Evolutionary conservation across 2,329 filamentous ascomycete species (phyloP).

Genomic region (Chaetomiaceae sp.): DNA sequence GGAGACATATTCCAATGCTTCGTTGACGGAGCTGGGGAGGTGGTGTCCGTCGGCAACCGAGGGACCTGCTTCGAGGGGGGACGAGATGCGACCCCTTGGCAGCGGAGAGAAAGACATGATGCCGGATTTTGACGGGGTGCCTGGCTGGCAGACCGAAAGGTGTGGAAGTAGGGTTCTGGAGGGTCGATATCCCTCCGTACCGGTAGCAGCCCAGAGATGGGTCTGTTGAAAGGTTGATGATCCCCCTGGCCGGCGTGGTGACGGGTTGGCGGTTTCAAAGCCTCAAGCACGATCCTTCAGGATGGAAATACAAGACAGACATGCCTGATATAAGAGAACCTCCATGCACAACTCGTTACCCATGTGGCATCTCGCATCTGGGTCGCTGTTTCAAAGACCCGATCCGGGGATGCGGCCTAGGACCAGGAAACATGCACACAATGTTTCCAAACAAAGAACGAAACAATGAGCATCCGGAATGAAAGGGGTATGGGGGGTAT

Average conservation of each 20-base stretch:
- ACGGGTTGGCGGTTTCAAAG: neutral
- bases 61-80: constrained; percentile 58
- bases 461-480: constrained; percentile 7
- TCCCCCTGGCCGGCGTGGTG: neutral
- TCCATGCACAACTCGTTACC: constrained; percentile 4
- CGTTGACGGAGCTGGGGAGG: constrained; percentile 51
- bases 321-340: constrained; percentile 6
- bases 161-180: neutral
- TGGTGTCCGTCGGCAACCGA: constrained; percentile 56
- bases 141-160: neutral
- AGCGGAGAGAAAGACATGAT: constrained; percentile 32
- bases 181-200: neutral
- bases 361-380: neutral
- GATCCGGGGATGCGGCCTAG: constrained; percentile 2
- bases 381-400: constrained; percentile 9
- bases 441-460: constrained; percentile 14
- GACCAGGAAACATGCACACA: neutral
- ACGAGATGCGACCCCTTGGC: constrained; percentile 56
- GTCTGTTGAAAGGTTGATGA: neutral
- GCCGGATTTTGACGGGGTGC: neutral
- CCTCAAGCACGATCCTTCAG: constrained; percentile 2
- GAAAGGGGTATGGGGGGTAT: neutral
- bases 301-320: neutral
- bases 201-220: neutral
- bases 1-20: constrained; percentile 56